Percentiles rank a stretch among this genome's conserved stretches.
phyloP scores from a whole-genome alignment of 75 land plant species.

The Ceratopteris richardii region DNA sequence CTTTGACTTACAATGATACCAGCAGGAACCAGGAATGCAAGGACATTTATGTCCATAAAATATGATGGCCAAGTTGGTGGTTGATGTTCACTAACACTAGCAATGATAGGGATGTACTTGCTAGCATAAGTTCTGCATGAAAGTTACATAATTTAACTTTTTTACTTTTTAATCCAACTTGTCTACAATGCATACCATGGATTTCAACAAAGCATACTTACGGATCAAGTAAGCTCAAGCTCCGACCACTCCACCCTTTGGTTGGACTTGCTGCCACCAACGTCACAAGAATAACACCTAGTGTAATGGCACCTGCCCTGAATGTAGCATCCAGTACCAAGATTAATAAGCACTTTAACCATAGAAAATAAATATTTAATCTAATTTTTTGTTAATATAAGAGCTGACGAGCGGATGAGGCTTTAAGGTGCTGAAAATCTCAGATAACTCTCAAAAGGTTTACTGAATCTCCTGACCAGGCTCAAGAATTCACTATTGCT shows the following conservation, averaged over 20 bases:
- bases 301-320: conserved; percentile 68
- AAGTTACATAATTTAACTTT: no score
- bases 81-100: conserved; percentile 99
- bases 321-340: conserved; percentile 1
- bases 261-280: conserved; percentile 97
- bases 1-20: conserved; percentile 87
- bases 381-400: not conserved
- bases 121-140: conserved; percentile 87
- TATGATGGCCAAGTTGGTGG: conserved; percentile 99
- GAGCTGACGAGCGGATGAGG: not conserved
- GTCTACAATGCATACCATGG: not conserved
- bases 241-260: conserved; percentile 99
- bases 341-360: not conserved
- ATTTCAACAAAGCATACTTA: conserved; percentile 28
- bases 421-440: no score
- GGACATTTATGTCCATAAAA: conserved; percentile 97
- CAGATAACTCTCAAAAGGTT: no score
- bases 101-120: conserved; percentile 99
- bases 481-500: no score
- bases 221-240: conserved; percentile 99
- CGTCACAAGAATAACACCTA: conserved; percentile 63
- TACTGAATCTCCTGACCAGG: no score
- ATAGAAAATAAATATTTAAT: not conserved
- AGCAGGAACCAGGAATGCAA: conserved; percentile 97
- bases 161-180: not conserved